Evolutionary conservation across 2,329 filamentous ascomycete genomes (phyloP), one percentile per base, ranked within the genome.

Genomic region (Microsporum canis): DNA sequence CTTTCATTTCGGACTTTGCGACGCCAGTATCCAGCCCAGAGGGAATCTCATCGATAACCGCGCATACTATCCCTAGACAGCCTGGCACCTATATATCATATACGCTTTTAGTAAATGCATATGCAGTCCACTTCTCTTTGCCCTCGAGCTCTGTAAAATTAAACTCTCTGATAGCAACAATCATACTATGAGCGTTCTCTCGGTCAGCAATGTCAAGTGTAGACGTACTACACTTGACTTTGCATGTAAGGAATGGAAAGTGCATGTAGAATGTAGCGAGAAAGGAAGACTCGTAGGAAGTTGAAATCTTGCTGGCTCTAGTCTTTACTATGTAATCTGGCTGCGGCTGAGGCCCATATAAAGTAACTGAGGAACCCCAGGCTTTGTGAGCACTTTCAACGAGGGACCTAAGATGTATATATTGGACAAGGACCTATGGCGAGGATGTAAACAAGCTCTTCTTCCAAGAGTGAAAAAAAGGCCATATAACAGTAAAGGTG

Each of bases 171-270:
- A 78, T 75, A 0, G 75, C 76, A 31, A 68, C 23, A 10, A 65
- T 70, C 61, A 66, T 68, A 60, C 68, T 70, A 57, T 71, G 65
- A 12, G 65, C 67, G 60, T 71, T 71, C 62, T 71, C 68, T 29
- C 66, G 64, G 61, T 71, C 70, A 27, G 66, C 68, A 23, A 71
- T 63, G 57, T 71, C 67, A 56, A 71, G 67, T 57, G 60, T 64
- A 5, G 59, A 62, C 33, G 68, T 66, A 49, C 76, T 72, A 62
- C 73, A 78, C 66, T 80, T 79, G 0, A 80, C 77, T 66, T 82
- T 76, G 66, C 73, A 78, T 0, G 75, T 75, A 0, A 82, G 68
- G 63, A 80, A 82, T 2, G 77, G 77, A 63, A 82, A 80, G 69
- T 76, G 78, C 71, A 80, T 79, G 3, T 74, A 68, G 59, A 72